These are phyloP conservation scores for Pythium aquatile DNA, from an alignment of 352 stramenopile species.

Conservation along the genomic window DNA sequence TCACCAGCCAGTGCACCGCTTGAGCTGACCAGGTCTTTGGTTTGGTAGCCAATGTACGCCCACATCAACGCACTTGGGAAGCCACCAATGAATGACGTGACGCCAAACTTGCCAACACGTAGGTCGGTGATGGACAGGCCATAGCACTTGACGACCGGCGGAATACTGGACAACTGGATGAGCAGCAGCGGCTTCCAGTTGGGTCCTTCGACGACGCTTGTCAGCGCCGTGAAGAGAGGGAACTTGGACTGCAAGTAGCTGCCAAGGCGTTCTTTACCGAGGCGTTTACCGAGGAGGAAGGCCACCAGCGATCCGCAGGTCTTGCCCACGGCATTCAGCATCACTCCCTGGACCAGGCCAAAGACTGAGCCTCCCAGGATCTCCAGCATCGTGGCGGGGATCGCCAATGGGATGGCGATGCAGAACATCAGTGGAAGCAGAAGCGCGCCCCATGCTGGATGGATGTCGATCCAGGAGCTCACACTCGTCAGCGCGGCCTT, in stretches of 20 bases:
- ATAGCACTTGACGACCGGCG: conserved; percentile 75
- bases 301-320: conserved; percentile 58
- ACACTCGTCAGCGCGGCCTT: conserved; percentile 34
- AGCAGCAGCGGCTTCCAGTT: conserved; percentile 74
- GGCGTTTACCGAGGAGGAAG: conserved; percentile 54
- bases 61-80: conserved; percentile 58
- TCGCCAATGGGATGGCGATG: conserved; percentile 57
- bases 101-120: conserved; percentile 45
- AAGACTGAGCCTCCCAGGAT: conserved; percentile 66
- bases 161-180: conserved; percentile 70
- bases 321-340: conserved; percentile 65
- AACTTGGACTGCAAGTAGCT: conserved; percentile 61
- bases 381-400: conserved; percentile 67
- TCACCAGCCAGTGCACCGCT: conserved; percentile 11
- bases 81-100: conserved; percentile 55
- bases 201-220: conserved; percentile 50
- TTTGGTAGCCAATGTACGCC: conserved; percentile 63
- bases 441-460: conserved; percentile 42
- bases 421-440: conserved; percentile 58
- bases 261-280: conserved; percentile 49
- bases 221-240: conserved; percentile 46
- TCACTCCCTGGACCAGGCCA: conserved; percentile 39
- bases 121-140: conserved; percentile 68
- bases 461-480: conserved; percentile 49
- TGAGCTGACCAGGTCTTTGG: conserved; percentile 38